Percentiles rank a stretch among this genome's conserved stretches.
These are phyloP conservation scores for Phytophthora agathidicida DNA, from an alignment of 352 stramenopile genomes.

Conservation along the genomic window DNA sequence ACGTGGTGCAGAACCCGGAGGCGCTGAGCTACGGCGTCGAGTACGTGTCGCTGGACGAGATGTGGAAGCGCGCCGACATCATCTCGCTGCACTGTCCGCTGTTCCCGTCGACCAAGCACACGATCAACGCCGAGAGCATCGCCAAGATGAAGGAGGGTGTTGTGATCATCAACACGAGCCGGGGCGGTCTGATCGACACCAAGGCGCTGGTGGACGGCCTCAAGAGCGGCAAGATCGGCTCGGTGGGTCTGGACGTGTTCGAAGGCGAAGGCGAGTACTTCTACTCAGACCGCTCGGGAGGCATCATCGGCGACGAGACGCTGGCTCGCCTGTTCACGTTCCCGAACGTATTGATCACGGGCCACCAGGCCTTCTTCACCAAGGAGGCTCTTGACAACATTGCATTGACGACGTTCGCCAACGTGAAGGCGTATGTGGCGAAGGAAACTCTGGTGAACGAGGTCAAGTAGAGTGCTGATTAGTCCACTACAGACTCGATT, in stretches of 20 bases:
- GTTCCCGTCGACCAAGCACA: slow-evolving; percentile 80
- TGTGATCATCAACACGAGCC: slow-evolving; percentile 91
- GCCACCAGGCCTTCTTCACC: slow-evolving; percentile 84
- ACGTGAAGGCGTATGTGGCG: slow-evolving; percentile 60
- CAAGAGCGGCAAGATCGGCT: slow-evolving; percentile 75
- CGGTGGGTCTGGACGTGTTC: slow-evolving; percentile 89
- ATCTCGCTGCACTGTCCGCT: slow-evolving; percentile 89
- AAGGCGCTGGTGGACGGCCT: slow-evolving; percentile 79
- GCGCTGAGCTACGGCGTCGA: slow-evolving; percentile 35
- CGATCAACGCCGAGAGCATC: slow-evolving; percentile 82
- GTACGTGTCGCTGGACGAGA: slow-evolving; percentile 56
- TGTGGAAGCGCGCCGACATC: slow-evolving; percentile 76
- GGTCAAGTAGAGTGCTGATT: slow-evolving; percentile 41
- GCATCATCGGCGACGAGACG: slow-evolving; percentile 65
- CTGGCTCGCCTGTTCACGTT: slow-evolving; percentile 78
- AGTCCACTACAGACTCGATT: no score
- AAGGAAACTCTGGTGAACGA: slow-evolving; percentile 54
- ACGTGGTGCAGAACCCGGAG: slow-evolving; percentile 64
- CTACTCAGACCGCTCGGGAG: slow-evolving; percentile 72
- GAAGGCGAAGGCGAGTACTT: slow-evolving; percentile 78
- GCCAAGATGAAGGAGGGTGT: slow-evolving; percentile 88
- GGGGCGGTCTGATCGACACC: slow-evolving; percentile 87
- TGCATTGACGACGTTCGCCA: slow-evolving; percentile 66
- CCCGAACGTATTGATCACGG: slow-evolving; percentile 80
- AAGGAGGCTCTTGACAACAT: slow-evolving; percentile 78